Percentiles rank a stretch among this genome's conserved stretches.
These are phyloP conservation scores for Carex pumila DNA, from an alignment of 176 grass and related monocot genomes.

Conservation along the genomic window DNA sequence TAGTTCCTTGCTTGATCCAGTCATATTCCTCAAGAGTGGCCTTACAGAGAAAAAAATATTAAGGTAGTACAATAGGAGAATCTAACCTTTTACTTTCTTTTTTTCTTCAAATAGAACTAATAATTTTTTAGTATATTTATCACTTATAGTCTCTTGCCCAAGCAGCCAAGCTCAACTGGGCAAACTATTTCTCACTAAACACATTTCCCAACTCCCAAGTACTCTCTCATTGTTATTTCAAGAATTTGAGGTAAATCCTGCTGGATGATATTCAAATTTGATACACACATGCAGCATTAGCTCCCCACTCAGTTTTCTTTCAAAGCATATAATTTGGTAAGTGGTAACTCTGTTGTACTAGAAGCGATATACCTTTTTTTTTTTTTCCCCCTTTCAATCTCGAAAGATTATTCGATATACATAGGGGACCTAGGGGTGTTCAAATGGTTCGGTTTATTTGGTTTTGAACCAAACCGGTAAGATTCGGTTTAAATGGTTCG, in stretches of 20 bases:
- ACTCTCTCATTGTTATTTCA: background rate
- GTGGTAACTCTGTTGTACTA: background rate
- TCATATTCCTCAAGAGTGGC: background rate
- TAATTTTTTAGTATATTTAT: background rate
- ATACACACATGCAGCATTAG: background rate
- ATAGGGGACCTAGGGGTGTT: too few species aligned
- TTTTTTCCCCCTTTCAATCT: background rate
- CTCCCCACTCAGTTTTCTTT: background rate
- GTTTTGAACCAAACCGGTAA: too few species aligned
- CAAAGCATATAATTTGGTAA: background rate
- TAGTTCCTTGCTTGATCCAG: background rate
- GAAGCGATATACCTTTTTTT: background rate
- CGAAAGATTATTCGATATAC: background rate
- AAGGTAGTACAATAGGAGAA: background rate
- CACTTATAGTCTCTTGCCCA: background rate
- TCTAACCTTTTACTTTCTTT: background rate
- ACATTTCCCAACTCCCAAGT: background rate
- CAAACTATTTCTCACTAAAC: background rate
- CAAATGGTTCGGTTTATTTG: too few species aligned
- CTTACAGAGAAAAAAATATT: too few species aligned
- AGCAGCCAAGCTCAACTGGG: background rate
- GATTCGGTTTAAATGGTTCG: too few species aligned
- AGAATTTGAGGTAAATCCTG: background rate
- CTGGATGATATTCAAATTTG: background rate
- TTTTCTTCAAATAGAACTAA: background rate